These are phyloP conservation scores for Actinomortierella ambigua DNA, from an alignment of 371 early-diverging fungal species.

Conservation along the genomic window DNA sequence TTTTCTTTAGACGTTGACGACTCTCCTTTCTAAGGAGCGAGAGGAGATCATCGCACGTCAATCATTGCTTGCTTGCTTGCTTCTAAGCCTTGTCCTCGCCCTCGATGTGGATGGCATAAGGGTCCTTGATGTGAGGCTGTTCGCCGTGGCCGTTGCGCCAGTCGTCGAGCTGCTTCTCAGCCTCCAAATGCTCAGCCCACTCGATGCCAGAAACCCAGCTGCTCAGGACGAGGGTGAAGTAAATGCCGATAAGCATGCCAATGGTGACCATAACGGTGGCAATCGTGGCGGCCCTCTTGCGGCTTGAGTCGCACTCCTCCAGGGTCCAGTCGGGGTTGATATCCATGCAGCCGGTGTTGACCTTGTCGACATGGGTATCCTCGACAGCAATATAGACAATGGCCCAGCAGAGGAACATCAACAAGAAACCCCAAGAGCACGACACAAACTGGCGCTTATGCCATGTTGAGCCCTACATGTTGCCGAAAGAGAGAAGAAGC, in stretches of 20 bases:
- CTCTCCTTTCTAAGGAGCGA: no score
- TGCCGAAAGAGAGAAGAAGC: not conserved
- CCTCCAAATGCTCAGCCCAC: constrained; percentile 32
- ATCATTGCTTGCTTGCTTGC: no score
- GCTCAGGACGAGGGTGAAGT: constrained; percentile 24
- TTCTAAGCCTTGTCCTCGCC: not conserved
- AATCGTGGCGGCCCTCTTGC: constrained; percentile 8
- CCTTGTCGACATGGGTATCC: constrained; percentile 15
- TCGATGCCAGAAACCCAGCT: constrained; percentile 25
- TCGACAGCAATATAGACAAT: constrained; percentile 41
- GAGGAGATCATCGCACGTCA: no score
- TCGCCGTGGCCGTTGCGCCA: constrained; percentile 32
- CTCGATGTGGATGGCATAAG: not conserved
- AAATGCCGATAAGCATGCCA: constrained; percentile 19
- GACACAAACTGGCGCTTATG: constrained; percentile 42
- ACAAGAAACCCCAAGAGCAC: constrained; percentile 33
- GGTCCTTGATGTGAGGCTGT: constrained; percentile 21
- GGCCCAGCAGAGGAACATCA: constrained; percentile 45
- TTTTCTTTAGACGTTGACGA: no score
- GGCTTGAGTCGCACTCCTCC: constrained; percentile 15
- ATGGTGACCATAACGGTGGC: constrained; percentile 19
- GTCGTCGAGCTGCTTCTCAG: constrained; percentile 23
- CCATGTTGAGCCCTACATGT: constrained; percentile 29
- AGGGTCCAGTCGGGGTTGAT: constrained; percentile 21
- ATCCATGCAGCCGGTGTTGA: constrained; percentile 17